Base-by-base conservation (phyloP, 176 grass and related monocot species). In the Pharus latifolius region DNA sequence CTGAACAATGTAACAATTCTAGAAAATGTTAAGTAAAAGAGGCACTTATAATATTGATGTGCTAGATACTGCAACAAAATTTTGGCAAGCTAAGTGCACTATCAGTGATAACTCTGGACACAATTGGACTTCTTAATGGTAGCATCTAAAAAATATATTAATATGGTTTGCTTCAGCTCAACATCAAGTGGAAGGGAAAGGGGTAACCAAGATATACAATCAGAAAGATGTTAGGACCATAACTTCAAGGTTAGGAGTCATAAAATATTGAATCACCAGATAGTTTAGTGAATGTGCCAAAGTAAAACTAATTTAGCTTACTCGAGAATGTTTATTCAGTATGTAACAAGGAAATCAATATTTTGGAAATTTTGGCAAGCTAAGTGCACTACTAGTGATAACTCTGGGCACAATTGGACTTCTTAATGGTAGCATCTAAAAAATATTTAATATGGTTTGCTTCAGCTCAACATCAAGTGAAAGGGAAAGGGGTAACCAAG, bases 1-100 rank as follows among this genome's bases (percentile, higher is more conserved):
- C 93, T 97, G 77, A 57, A 60, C 55, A 48, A 68, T 56, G 63
- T 43, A 71, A 74, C 47, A 51, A 64, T 26, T 74, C n/a, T 49
- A 66, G 55, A 63, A 34, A 79, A 15, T 41, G 15, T 20, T 62
- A 60, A 9, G 25, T 70, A 44, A 65, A 61, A 43, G 20, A 16
- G 23, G 32, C 0, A 47, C 16, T 41, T 44, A 28, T 68, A 65
- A 15, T 18, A 28, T 40, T 14, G 60, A 49, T 30, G 67, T 50
- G 55, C 24, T 35, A 58, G 18, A 43, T 26, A 69, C 60, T 54
- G 25, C 26, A 34, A 73, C 26, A 66, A 38, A 15, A 53, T 44
- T 33, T 44, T 14, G 14, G 7, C 29, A 51, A 72, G 16, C 41
- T 34, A 78, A 49, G 7, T 64, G 51, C 38, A 48, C 5, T 72